phyloP scores from a whole-genome alignment of 129 eudicot genomes.

The Chrysanthemum lavandulifolium region DNA sequence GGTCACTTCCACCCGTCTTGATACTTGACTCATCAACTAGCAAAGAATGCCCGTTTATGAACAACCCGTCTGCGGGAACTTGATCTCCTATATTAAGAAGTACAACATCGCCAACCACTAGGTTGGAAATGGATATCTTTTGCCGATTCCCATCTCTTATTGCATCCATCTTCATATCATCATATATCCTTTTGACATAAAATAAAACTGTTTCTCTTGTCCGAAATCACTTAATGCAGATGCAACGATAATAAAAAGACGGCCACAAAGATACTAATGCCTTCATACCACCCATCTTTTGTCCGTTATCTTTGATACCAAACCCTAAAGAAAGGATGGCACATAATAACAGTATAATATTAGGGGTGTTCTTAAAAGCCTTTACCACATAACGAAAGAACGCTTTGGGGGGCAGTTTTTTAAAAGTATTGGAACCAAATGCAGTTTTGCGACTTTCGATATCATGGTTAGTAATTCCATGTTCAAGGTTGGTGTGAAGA shows the following conservation, averaged over 20 bases:
- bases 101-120: background rate
- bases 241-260: background rate
- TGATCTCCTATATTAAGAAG: background rate
- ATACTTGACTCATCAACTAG: background rate
- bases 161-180: background rate
- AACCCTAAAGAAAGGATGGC: background rate
- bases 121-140: background rate
- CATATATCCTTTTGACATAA: background rate
- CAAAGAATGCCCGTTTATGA: conserved; percentile 2
- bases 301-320: background rate
- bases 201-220: background rate
- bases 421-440: background rate
- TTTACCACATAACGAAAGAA: background rate
- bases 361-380: background rate
- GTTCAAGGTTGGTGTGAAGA: background rate
- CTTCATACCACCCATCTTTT: background rate
- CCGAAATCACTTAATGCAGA: background rate
- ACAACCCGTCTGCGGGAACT: background rate
- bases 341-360: background rate
- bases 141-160: background rate
- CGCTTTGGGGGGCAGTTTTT: background rate
- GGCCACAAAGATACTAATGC: background rate
- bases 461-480: background rate
- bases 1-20: background rate
- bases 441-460: background rate